Evolutionary conservation across 257 asterid genomes (phyloP).

Genomic region (Solanum chaucha): DNA sequence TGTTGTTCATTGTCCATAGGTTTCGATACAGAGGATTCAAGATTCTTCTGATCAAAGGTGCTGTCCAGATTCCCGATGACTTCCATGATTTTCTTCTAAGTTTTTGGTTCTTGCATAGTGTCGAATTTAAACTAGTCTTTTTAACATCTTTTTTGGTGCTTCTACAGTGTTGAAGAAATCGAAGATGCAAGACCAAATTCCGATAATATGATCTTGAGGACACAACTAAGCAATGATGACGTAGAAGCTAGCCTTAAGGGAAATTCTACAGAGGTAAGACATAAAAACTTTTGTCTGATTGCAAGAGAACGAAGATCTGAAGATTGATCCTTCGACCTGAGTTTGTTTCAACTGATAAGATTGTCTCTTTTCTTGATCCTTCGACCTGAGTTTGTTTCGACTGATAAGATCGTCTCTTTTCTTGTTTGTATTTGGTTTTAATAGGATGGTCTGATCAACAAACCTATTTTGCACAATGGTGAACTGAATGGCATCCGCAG

Average conservation of each 20-base stretch:
- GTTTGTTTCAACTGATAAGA: too few species aligned
- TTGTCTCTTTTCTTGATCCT: background rate
- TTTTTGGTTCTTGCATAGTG: background rate
- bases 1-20: constrained; percentile 26
- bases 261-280: constrained; percentile 44
- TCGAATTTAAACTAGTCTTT: background rate
- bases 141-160: background rate
- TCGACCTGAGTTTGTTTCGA: too few species aligned
- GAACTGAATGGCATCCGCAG: constrained; percentile 1
- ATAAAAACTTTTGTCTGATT: background rate
- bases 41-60: constrained; percentile 70
- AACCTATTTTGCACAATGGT: background rate
- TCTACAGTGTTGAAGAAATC: constrained; percentile 54
- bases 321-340: background rate
- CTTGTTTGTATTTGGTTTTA: background rate
- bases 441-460: background rate
- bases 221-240: constrained; percentile 39
- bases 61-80: background rate
- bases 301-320: background rate
- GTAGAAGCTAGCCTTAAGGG: constrained; percentile 21
- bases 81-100: background rate
- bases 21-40: constrained; percentile 66
- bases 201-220: constrained; percentile 54
- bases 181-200: constrained; percentile 33
- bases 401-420: background rate